Base-by-base conservation (phyloP, 441 rosid genomes). In the Mallotus repandus region DNA sequence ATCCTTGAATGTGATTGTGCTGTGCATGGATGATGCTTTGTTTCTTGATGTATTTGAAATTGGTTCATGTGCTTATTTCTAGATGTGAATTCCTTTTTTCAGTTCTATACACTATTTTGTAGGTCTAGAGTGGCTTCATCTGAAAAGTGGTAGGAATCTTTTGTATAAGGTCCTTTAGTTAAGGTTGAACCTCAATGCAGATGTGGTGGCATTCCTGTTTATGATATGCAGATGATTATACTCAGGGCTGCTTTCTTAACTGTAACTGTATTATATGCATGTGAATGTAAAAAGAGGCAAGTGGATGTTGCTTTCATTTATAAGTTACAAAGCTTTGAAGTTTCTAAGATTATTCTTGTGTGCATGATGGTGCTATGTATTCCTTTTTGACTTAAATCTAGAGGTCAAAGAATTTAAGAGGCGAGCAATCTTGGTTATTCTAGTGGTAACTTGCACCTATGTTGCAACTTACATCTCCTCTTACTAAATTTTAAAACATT, bases 21-120 rank as follows among this genome's bases (percentile, higher is more conserved):
- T 19, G 18, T 61, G 65, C 38, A 38, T 29, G 56, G 55, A 59
- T 21, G 52, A 4, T 72, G 55, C 54, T 18, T 48, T 70, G 45
- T n/a, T 48, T 80, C 68, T 74, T 64, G 25, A 41, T 58, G 45
- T 68, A 46, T 60, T 73, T 54, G 61, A 53, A 19, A 62, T 71
- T 70, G 49, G 7, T 56, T 50, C 11, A 32, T 41, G 53, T 63
- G 29, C 46, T 77, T 72, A 32, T 52, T 71, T 58, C 41, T 67
- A 29, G 46, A 38, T 52, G 50, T 69, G 61, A 48, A 49, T 72
- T 49, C 65, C 71, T 63, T 82, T 68, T 83, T 83, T 75, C 92
- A 96, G 99, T 72, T 96, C 98, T 45, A 91, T 96, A 98, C 99
- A 96, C 77, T 93, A 97, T 85, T 96, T 96, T 82, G 99, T 93